Evolutionary conservation across 805 yeast genomes (phyloP), one percentile per base, ranked within the genome.

Genomic region (Priceomyces haplophilus): DNA sequence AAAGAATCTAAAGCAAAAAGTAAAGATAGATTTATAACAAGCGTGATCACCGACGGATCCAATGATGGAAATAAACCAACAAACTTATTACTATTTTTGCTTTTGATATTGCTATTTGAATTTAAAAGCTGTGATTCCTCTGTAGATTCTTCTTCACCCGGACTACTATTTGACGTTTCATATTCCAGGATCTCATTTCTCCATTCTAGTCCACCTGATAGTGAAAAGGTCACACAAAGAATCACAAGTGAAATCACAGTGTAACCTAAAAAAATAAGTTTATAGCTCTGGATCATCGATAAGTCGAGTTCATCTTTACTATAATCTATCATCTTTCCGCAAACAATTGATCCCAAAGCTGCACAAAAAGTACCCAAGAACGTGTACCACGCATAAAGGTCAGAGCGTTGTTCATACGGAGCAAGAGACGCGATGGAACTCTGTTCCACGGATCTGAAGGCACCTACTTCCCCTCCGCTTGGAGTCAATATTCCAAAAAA

Each of bases 401-500:
- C 83, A 0, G 82, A 67, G 41, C 82, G 56, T 23, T 69, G 60
- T 8, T 63, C 65, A 12, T 62, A 51, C 5, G 66, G 56, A 3
- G 69, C 64, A 44, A 78, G 53, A 13, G 77, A 73, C 0, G 82
- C 79, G 29, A 78, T 61, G 1, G 76, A 56, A 23, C 77, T 64
- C 47, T 78, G 82, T 50, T 79, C 84, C n/a, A 78, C 61, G 7
- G 80, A 72, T 45, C 81, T 61, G 56, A 78, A 79, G 1, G 83
- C 80, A 0, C 83, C 82, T 18, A 76, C 79, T 45, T 79, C 84
- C 4, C 73, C 74, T 3, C 83, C 83, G n/a, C 73, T 63, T 2
- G 82, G 80, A 1, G 82, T 76, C 18, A 78, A 62, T n/a, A 77
- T 73, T 2, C 84, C 83, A 8, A 73, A 34, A 12, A 73, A 56